A percentile compares a stretch with the other conserved stretches of the same genome.
These are phyloP conservation scores for Plasmopara viticola DNA, from an alignment of 352 stramenopile genomes.

Conservation along the genomic window DNA sequence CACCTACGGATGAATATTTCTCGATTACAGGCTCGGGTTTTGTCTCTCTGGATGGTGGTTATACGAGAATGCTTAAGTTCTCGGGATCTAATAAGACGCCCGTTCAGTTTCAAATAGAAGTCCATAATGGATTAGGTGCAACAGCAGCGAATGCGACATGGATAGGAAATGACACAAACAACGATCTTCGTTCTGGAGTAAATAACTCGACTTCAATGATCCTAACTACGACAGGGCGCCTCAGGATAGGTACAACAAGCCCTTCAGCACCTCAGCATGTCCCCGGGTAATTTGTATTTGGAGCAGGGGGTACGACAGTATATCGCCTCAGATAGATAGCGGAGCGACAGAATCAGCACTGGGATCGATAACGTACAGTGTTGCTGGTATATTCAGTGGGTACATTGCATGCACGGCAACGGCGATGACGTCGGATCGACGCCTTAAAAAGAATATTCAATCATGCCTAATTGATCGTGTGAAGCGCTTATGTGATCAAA, in stretches of 20 bases:
- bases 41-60: conserved; percentile 10
- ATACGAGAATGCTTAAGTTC: conserved; percentile 2
- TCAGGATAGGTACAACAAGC: neutral
- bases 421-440: neutral
- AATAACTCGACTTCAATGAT: neutral
- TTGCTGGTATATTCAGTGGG: neutral
- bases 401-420: neutral
- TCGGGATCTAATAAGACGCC: conserved; percentile 10
- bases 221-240: neutral
- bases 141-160: neutral
- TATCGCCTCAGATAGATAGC: neutral
- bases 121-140: neutral
- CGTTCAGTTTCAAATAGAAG: conserved; percentile 3
- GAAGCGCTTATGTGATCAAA: neutral
- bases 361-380: neutral
- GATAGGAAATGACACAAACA: neutral
- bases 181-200: neutral
- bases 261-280: neutral
- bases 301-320: neutral
- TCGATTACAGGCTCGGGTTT: conserved; percentile 7
- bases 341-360: neutral
- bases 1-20: conserved; percentile 13
- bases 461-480: neutral
- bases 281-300: no score
- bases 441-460: neutral